A percentile compares a stretch with the other conserved stretches of the same genome.
phyloP scores from a whole-genome alignment of 805 yeast genomes.

The Cyberlindnera xishuangbannaensis region DNA sequence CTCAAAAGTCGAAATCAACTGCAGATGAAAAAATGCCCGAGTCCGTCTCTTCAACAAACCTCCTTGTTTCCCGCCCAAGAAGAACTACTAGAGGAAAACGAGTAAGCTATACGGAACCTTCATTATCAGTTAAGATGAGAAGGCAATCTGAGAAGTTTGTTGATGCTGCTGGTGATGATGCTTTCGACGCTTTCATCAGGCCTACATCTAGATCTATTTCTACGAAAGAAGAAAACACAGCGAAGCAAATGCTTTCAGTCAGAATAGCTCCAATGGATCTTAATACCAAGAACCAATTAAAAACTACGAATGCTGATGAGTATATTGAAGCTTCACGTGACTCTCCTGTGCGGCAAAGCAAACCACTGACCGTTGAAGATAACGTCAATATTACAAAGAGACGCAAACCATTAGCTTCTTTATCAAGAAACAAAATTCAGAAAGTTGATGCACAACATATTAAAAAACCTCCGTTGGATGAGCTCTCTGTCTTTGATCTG shows the following conservation, averaged over 20 bases:
- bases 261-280: neutral
- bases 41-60: slow-evolving; percentile 15
- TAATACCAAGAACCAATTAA: neutral
- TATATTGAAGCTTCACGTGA: slow-evolving; percentile 8
- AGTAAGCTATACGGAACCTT: slow-evolving; percentile 63
- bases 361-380: slow-evolving; percentile 18
- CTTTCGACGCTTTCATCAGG: slow-evolving; percentile 11
- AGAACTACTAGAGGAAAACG: slow-evolving; percentile 42
- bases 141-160: slow-evolving; percentile 53
- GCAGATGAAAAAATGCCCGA: slow-evolving; percentile 37
- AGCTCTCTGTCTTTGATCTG: slow-evolving; percentile 25
- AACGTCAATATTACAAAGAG: slow-evolving; percentile 23
- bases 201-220: slow-evolving; percentile 1
- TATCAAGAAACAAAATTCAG: slow-evolving; percentile 17
- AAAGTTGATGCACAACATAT: slow-evolving; percentile 6
- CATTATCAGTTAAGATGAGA: slow-evolving; percentile 63
- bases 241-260: neutral
- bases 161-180: slow-evolving; percentile 45
- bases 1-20: slow-evolving; percentile 25
- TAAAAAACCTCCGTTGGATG: slow-evolving; percentile 13
- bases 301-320: slow-evolving; percentile 2
- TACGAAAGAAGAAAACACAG: neutral
- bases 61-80: slow-evolving; percentile 33
- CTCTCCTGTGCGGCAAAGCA: slow-evolving; percentile 10
- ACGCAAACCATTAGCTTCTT: slow-evolving; percentile 20